Evolutionary conservation across 139 green algal species (phyloP).

Genomic region (Chlamydomonas sphaeroides): DNA sequence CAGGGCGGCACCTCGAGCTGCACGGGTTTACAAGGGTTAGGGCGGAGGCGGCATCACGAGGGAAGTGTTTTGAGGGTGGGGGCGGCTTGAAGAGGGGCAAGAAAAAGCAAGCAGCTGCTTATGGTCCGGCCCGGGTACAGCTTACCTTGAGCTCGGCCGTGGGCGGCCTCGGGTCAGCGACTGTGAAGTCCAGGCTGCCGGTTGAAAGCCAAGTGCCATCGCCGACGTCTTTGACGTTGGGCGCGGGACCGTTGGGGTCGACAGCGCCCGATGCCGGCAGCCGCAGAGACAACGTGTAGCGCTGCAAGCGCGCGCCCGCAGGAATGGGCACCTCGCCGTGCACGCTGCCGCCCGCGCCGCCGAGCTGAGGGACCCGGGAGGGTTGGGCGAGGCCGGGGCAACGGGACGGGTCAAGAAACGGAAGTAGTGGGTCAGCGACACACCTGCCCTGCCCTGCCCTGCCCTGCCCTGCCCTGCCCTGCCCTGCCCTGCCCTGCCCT

Average conservation of each 20-base stretch:
- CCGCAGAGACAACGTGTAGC: constrained; percentile 6
- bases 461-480: too few species aligned
- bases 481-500: too few species aligned
- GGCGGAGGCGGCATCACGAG: too few species aligned
- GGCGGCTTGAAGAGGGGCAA: too few species aligned
- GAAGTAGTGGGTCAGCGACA: too few species aligned
- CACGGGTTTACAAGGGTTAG: background rate
- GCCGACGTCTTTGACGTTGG: background rate
- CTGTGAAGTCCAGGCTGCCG: constrained; percentile 29
- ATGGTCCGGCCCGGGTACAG: too few species aligned
- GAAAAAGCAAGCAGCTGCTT: constrained; percentile 24
- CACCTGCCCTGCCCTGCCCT: too few species aligned
- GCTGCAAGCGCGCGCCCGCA: background rate
- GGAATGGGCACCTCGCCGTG: constrained; percentile 20
- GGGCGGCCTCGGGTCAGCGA: constrained; percentile 61
- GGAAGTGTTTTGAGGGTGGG: too few species aligned
- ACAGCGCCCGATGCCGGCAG: background rate
- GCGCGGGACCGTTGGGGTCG: too few species aligned
- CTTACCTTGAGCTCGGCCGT: constrained; percentile 57
- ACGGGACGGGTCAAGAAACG: too few species aligned
- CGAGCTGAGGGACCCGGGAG: background rate
- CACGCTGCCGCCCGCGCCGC: background rate
- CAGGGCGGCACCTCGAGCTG: constrained; percentile 20
- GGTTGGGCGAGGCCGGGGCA: too few species aligned
- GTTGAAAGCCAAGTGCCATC: background rate